Percentiles rank a stretch among this genome's conserved stretches.
phyloP scores from a whole-genome alignment of 306 rosid species.

The Vigna mungo region DNA sequence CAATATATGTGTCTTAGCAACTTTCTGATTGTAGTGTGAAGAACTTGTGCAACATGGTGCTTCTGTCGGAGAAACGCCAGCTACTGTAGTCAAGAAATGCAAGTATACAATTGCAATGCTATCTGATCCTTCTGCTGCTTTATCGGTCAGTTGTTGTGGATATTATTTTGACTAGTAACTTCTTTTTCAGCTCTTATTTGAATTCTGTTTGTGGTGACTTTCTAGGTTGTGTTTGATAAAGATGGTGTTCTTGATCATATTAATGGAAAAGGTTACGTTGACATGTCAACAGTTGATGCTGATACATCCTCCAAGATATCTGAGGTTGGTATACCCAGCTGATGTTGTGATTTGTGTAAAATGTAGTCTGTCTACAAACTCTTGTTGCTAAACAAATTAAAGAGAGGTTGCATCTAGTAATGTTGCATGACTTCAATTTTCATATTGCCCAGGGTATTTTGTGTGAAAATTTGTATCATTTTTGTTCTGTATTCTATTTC shows the following conservation, averaged over 20 bases:
- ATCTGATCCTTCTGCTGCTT: slow-evolving; percentile 85
- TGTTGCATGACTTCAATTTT: slow-evolving; percentile 10
- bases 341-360: slow-evolving; percentile 2
- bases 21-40: slow-evolving; percentile 58
- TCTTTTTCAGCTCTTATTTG: slow-evolving; percentile 28
- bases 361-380: slow-evolving; percentile 9
- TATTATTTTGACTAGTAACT: slow-evolving; percentile 1
- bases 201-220: slow-evolving; percentile 22
- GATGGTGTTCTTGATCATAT: slow-evolving; percentile 81
- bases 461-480: neutral
- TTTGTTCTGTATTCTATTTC: neutral
- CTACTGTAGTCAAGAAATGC: slow-evolving; percentile 82
- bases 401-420: neutral
- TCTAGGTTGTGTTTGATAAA: slow-evolving; percentile 74
- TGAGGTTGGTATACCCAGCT: slow-evolving; percentile 62
- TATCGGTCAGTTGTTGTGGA: slow-evolving; percentile 58
- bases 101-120: slow-evolving; percentile 77
- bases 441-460: neutral
- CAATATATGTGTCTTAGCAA: neutral
- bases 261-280: slow-evolving; percentile 71
- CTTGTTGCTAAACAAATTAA: slow-evolving; percentile 2
- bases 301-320: slow-evolving; percentile 70
- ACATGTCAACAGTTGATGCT: slow-evolving; percentile 87
- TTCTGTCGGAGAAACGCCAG: slow-evolving; percentile 73
- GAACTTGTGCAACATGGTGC: slow-evolving; percentile 79